Percentiles rank a stretch among this genome's conserved stretches.
Evolutionary conservation across 768 basidiomycete species (phyloP).

Genomic region (Thelephora ganbajun): DNA sequence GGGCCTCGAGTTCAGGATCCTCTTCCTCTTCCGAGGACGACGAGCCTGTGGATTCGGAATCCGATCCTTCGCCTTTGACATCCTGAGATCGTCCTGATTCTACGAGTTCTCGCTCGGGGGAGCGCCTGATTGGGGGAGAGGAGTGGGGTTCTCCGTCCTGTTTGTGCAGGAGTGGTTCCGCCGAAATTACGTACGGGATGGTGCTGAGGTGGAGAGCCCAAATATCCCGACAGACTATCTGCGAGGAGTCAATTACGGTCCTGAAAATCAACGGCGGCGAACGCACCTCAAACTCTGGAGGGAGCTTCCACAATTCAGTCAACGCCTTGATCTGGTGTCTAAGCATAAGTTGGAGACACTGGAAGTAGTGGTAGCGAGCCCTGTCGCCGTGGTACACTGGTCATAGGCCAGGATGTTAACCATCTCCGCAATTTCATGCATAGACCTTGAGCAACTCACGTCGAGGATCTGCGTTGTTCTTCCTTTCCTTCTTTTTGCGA

Average conservation of each 20-base stretch:
- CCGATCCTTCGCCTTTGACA: slow-evolving; percentile 1
- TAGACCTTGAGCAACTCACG: slow-evolving; percentile 25
- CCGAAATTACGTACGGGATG: slow-evolving; percentile 41
- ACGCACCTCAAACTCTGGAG: slow-evolving; percentile 65
- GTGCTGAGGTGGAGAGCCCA: slow-evolving; percentile 66
- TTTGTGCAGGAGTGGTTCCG: slow-evolving; percentile 43
- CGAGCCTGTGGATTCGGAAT: slow-evolving; percentile 5
- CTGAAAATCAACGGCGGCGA: neutral
- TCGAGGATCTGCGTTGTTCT: slow-evolving; percentile 44
- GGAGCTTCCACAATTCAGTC: slow-evolving; percentile 51
- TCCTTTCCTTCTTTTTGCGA: slow-evolving; percentile 34
- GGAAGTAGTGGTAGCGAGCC: slow-evolving; percentile 68
- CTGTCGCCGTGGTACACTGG: slow-evolving; percentile 77
- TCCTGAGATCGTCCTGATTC: slow-evolving; percentile 1
- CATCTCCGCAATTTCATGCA: neutral
- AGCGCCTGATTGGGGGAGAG: no score
- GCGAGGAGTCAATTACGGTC: slow-evolving; percentile 3
- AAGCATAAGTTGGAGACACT: slow-evolving; percentile 72
- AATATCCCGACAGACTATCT: slow-evolving; percentile 69
- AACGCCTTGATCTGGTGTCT: slow-evolving; percentile 63
- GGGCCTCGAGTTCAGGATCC: slow-evolving; percentile 24
- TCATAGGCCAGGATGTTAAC: neutral
- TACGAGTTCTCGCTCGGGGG: neutral
- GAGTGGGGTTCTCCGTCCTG: slow-evolving; percentile 15
- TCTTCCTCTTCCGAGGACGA: slow-evolving; percentile 24